These are phyloP conservation scores for Plectosphaerella plurivora DNA, from an alignment of 2,329 filamentous ascomycete genomes.

Conservation along the genomic window DNA sequence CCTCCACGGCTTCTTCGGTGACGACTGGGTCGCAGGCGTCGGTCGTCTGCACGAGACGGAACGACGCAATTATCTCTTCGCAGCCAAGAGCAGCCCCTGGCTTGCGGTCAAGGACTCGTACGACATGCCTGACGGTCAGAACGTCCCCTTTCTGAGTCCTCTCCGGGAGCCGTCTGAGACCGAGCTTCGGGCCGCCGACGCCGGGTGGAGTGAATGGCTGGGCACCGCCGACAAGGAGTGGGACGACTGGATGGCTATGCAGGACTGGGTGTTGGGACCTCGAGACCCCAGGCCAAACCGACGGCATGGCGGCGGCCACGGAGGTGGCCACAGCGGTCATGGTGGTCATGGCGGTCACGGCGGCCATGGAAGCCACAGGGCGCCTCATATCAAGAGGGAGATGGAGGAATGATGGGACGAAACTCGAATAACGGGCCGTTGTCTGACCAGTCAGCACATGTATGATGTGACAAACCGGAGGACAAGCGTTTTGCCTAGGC, in stretches of 20 bases:
- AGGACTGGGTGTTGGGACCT: slow-evolving; percentile 97
- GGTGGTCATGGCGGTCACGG: too few species aligned
- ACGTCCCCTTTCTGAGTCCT: slow-evolving; percentile 80
- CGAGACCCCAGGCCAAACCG: slow-evolving; percentile 47
- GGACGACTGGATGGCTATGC: slow-evolving; percentile 95
- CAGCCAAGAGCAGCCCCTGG: slow-evolving; percentile 90
- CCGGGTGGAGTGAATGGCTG: slow-evolving; percentile 89
- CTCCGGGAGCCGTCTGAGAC: slow-evolving; percentile 70
- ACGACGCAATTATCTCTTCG: slow-evolving; percentile 89
- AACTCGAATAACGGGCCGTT: too few species aligned
- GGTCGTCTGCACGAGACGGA: slow-evolving; percentile 84
- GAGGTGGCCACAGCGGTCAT: not conserved
- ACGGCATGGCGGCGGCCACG: not conserved
- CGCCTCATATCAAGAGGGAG: not conserved
- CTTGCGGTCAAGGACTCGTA: slow-evolving; percentile 84
- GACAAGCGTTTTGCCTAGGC: too few species aligned
- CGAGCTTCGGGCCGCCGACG: slow-evolving; percentile 80
- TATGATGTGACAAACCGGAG: too few species aligned
- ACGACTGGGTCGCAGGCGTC: slow-evolving; percentile 79
- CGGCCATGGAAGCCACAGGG: too few species aligned
- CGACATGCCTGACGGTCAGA: slow-evolving; percentile 79
- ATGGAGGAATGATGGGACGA: not conserved
- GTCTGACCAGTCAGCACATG: too few species aligned
- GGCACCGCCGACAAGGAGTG: slow-evolving; percentile 70
- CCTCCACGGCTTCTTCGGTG: slow-evolving; percentile 95